These are phyloP conservation scores for Mucor plumbeus DNA, from an alignment of 371 early-diverging fungal genomes.

Conservation along the genomic window DNA sequence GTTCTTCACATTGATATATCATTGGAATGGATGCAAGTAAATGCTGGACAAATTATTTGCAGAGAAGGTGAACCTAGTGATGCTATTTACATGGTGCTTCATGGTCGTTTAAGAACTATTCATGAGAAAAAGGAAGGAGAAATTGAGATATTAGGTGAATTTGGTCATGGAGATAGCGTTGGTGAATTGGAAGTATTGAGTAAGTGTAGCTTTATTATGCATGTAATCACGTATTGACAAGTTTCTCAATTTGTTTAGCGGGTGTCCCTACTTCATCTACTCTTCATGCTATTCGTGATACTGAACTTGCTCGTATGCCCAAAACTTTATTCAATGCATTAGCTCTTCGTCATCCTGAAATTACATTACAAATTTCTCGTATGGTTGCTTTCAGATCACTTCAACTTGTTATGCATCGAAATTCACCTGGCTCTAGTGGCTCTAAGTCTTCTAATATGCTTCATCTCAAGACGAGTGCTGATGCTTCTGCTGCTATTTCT, in stretches of 20 bases:
- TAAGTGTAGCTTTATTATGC: conserved; percentile 22
- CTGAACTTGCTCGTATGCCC: conserved; percentile 96
- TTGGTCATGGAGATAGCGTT: conserved; percentile 92
- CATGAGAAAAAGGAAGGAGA: conserved; percentile 65
- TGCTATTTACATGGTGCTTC: conserved; percentile 91
- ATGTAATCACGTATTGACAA: background rate
- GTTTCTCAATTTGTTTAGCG: conserved; percentile 35
- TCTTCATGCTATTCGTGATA: conserved; percentile 95
- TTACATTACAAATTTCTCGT: conserved; percentile 90
- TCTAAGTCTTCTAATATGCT: conserved; percentile 19
- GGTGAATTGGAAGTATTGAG: conserved; percentile 95
- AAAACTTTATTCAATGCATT: conserved; percentile 92
- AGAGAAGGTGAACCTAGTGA: conserved; percentile 86
- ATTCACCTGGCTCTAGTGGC: conserved; percentile 20
- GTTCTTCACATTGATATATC: conserved; percentile 93
- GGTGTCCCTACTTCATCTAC: conserved; percentile 83
- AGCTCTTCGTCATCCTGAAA: conserved; percentile 86
- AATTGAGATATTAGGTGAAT: conserved; percentile 89
- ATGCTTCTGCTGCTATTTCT: conserved; percentile 24
- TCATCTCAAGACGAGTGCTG: conserved; percentile 16
- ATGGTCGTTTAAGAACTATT: conserved; percentile 92
- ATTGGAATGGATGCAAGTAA: conserved; percentile 94
- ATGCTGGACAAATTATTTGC: conserved; percentile 91
- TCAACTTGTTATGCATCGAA: conserved; percentile 48
- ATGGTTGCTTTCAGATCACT: conserved; percentile 85